Conservation (phyloP, 2,329 filamentous ascomycete species). For the Aureobasidium sp. region DNA sequence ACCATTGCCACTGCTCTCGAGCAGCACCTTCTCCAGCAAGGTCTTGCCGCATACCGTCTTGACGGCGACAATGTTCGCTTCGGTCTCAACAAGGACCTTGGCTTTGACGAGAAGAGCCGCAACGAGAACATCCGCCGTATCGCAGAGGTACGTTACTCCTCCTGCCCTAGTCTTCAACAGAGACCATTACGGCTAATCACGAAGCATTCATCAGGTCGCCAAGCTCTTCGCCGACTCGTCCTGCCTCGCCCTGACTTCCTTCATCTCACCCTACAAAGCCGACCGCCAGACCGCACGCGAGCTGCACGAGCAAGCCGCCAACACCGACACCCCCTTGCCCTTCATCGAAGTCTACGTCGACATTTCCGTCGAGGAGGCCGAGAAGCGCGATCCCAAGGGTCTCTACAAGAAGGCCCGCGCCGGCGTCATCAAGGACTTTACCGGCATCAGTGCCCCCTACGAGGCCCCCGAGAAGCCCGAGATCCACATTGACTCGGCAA, state of each 20-base stretch:
- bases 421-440: conserved; percentile 95
- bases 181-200: background rate
- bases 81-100: conserved; percentile 94
- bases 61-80: conserved; percentile 99
- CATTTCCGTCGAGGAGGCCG: conserved; percentile 82
- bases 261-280: conserved; percentile 90
- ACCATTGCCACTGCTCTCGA: conserved; percentile 95
- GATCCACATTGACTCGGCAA: conserved; percentile 76
- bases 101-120: conserved; percentile 85
- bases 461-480: conserved; percentile 82
- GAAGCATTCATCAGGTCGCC: conserved; percentile 56
- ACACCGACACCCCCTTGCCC: conserved; percentile 59
- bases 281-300: conserved; percentile 77
- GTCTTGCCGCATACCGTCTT: conserved; percentile 78
- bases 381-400: conserved; percentile 94
- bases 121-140: conserved; percentile 98
- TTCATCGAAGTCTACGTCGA: conserved; percentile 96
- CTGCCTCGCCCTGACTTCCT: conserved; percentile 84
- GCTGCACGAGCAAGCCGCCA: conserved; percentile 59
- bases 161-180: background rate
- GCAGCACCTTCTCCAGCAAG: conserved; percentile 86
- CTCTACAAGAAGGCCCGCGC: conserved; percentile 94
- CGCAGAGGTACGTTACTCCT: conserved; percentile 54
- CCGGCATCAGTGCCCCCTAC: conserved; percentile 89
- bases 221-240: conserved; percentile 92